These are phyloP conservation scores for Babjeviella inositovora DNA, from an alignment of 805 yeast species.

Conservation along the genomic window DNA sequence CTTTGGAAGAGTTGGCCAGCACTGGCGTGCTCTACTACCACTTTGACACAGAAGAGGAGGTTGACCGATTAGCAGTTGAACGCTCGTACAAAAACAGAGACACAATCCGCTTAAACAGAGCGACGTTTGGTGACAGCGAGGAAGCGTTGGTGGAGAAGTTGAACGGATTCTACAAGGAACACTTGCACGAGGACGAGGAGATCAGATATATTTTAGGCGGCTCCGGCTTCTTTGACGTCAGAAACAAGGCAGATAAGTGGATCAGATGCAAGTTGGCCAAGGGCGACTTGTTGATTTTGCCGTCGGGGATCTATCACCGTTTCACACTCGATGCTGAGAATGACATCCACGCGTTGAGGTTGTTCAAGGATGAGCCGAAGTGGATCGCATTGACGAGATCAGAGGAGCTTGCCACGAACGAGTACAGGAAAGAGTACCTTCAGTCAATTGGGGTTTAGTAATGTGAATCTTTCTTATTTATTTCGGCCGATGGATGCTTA, in stretches of 20 bases:
- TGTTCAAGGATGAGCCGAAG: conserved; percentile 90
- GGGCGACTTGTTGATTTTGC: conserved; percentile 57
- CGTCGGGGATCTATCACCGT: conserved; percentile 91
- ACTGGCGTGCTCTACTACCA: conserved; percentile 59
- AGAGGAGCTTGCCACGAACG: conserved; percentile 25
- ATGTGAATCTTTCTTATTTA: background rate
- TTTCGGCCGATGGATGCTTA: background rate
- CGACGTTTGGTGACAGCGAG: conserved; percentile 46
- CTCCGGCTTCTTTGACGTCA: conserved; percentile 81
- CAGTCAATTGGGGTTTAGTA: conserved; percentile 6
- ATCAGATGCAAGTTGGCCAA: conserved; percentile 48
- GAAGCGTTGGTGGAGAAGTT: conserved; percentile 46
- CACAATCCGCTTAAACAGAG: conserved; percentile 40
- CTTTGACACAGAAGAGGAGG: conserved; percentile 28
- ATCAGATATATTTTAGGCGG: conserved; percentile 84
- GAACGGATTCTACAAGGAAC: conserved; percentile 63
- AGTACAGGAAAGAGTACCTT: conserved; percentile 28
- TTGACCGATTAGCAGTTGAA: conserved; percentile 49
- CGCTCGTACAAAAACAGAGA: conserved; percentile 76
- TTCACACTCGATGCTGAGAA: conserved; percentile 58
- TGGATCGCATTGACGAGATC: conserved; percentile 83
- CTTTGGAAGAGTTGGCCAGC: conserved; percentile 26
- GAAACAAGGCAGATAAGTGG: conserved; percentile 52
- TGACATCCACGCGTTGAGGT: conserved; percentile 60
- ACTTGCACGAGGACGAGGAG: conserved; percentile 94